Base-by-base conservation (phyloP, 257 asterid species). In the Lycium ferocissimum region DNA sequence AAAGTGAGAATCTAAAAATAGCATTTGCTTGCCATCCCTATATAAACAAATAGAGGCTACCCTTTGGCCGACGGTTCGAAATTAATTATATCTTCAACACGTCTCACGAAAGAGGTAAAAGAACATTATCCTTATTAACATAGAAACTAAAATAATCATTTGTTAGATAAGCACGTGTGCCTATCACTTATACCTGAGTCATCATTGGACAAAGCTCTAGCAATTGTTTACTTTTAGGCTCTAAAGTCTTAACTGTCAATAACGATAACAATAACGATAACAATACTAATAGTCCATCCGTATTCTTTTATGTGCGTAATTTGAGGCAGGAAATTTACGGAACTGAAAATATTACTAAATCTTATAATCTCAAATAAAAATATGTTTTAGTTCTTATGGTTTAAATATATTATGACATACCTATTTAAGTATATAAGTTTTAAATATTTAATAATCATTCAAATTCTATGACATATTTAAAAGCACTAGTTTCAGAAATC, bases 61-160 rank as follows among this genome's bases (percentile, higher is more conserved):
- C 43, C 40, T 9, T 13, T 35, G 2, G 11, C 7, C 3, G 49
- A 11, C 20, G 1, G 26, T 0, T 0, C 13, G 0, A 0, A 37
- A 37, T 69, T 69, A 37, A 69, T 15, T 69, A 37, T 37, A 69
- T 37, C 3, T 37, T 69, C 1, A 37, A 3, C 0, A 67, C 13
- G 0, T 69, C 26, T 14, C 38, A 14, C 3, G 15, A 69, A 37
- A 69, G 8, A 35, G 0, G 45, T 40, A 40, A 40, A 40, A 40
- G 6, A 40, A 5, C 43, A 40, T 40, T 3, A 0, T 3, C 45
- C 6, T 69, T 14, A 5, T 66, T 66, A 66, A 66, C 0, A 26
- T 6, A 66, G 6, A 0, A 2, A 67, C 14, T 6, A 35, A 45
- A 72, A 11, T 17, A n/a, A 11, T 15, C 59, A 51, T 12, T 73